Conservation (phyloP, 2,329 filamentous ascomycete genomes). For the Fusarium humuli region DNA sequence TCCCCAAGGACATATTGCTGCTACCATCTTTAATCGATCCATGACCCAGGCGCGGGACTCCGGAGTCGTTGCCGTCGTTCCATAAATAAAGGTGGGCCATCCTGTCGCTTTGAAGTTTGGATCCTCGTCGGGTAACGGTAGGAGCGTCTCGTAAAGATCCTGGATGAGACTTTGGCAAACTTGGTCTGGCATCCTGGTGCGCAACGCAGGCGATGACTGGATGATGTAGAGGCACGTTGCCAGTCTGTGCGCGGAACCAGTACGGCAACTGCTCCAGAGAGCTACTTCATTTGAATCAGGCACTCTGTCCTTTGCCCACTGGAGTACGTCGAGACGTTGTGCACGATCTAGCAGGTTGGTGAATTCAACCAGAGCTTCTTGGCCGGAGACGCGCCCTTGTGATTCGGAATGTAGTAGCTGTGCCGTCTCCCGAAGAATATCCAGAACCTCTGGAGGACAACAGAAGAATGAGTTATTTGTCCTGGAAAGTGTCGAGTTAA, state of each 20-base stretch:
- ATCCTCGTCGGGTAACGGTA: conserved; percentile 60
- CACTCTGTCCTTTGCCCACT: conserved; percentile 54
- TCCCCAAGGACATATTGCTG: conserved; percentile 58
- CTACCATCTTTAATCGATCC: conserved; percentile 56
- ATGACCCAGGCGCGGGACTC: conserved; percentile 60
- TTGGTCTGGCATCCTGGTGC: conserved; percentile 34
- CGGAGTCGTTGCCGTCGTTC: conserved; percentile 60
- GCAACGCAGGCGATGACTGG: conserved; percentile 52
- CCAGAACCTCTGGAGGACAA: conserved; percentile 57
- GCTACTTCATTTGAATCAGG: conserved; percentile 50
- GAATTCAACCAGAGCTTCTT: conserved; percentile 45
- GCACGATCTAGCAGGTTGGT: conserved; percentile 52
- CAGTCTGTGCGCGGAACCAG: conserved; percentile 57
- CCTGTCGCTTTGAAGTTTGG: conserved; percentile 66
- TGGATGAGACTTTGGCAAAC: conserved; percentile 52
- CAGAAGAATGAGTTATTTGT: conserved; percentile 61
- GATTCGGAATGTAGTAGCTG: conserved; percentile 50
- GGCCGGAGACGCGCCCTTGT: conserved; percentile 38
- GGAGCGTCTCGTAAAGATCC: conserved; percentile 61
- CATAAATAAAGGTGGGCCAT: conserved; percentile 68
- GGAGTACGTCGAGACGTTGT: conserved; percentile 53
- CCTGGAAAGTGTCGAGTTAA: conserved; percentile 52
- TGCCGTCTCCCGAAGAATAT: conserved; percentile 57
- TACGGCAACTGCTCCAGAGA: conserved; percentile 52
- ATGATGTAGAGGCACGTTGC: conserved; percentile 59